phyloP scores from a whole-genome alignment of 1,284 basidiomycete species.

The Rhodotorula sp. region DNA sequence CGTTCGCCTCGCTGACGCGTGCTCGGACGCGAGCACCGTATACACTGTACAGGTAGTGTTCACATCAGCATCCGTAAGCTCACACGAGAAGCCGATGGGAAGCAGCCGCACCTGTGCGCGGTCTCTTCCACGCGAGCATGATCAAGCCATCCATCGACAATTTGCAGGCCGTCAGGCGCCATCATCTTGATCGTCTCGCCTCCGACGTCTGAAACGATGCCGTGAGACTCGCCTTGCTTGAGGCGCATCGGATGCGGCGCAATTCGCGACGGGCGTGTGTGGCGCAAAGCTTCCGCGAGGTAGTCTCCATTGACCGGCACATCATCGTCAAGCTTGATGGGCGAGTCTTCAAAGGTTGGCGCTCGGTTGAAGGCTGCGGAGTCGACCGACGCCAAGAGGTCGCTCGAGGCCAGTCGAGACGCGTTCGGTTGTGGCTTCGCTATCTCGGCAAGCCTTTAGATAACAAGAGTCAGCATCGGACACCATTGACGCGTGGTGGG shows the following conservation, averaged over 20 bases:
- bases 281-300: conserved; percentile 60
- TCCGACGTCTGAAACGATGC: conserved; percentile 62
- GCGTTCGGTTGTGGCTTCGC: neutral
- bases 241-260: neutral
- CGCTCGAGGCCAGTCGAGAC: neutral
- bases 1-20: conserved; percentile 47
- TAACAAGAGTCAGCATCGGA: neutral
- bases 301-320: conserved; percentile 85
- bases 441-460: neutral
- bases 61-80: neutral
- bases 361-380: conserved; percentile 73
- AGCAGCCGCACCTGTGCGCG: conserved; percentile 10
- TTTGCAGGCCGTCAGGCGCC: conserved; percentile 57
- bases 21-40: conserved; percentile 5
- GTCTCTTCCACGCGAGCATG: neutral
- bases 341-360: conserved; percentile 63
- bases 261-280: neutral
- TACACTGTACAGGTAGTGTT: neutral
- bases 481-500: too few relatives aligned
- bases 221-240: neutral
- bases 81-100: neutral
- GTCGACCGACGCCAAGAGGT: conserved; percentile 65
- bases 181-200: conserved; percentile 83
- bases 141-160: conserved; percentile 67
- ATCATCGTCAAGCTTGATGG: conserved; percentile 89